Evolutionary conservation across 441 rosid genomes (phyloP), one percentile per base, ranked within the genome.

Genomic region (Hura crepitans): DNA sequence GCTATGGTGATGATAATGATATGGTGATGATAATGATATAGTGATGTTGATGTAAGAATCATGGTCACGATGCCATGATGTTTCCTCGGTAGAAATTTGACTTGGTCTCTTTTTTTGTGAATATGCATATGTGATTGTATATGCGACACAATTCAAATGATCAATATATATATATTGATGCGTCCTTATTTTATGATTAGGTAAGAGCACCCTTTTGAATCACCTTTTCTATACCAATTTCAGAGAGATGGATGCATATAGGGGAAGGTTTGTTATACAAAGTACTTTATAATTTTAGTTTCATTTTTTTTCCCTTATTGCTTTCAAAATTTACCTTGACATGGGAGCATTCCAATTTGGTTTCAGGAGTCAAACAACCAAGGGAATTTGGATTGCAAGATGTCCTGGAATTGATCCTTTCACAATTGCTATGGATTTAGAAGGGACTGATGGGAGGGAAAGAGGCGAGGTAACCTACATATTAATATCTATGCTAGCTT

Each of bases 361-460:
- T 75, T 81, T 73, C 74, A 94, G 98, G 92, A 81, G 76, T 79
- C 97, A 94, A 81, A 94, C 99, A 51, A 94, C 99, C 28, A 92
- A 89, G 82, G 97, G 99, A 30, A 82, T 92, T 73, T 94, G 97
- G 99, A 78, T 90, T 65, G 97, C 97, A 2, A 90, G 59, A 76
- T 91, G 89, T 79, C 74, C 74, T 56, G 94, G 87, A 28, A 86
- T 92, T 68, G 92, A 90, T 72, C 97, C 97, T 62, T 90, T 82
- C 71, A 94, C 97, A 28, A 31, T 87, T 70, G 97, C 87, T 30
- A 84, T 92, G 97, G 99, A 94, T 81, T 85, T 92, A 78, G 97
- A 94, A 87, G 99, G 99, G 55, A 90, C 96, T 1, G 99, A 92
- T 77, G 92, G 97, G 45, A 94, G 93, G 74, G 99, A 89, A 77